Evolutionary conservation across 2,329 filamentous ascomycete genomes (phyloP), one percentile per base, ranked within the genome.

Genomic region (Fusarium napiforme): DNA sequence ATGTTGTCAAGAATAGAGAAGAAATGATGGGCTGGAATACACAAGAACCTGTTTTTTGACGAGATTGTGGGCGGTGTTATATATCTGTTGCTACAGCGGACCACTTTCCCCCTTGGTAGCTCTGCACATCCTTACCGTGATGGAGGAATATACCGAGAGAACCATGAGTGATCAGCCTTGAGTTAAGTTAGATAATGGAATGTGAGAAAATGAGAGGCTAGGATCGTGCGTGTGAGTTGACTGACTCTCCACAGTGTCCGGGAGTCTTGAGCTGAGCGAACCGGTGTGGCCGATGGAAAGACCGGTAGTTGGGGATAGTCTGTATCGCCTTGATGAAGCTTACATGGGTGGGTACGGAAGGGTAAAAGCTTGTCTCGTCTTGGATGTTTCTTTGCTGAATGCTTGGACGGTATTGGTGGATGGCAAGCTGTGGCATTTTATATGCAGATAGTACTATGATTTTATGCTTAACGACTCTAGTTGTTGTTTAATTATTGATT

Each of bases 71-170:
- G 50, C 47, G 15, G 43, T 68, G 34, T 55, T 67, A 74, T 72
- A 70, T 71, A 71, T 42, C 49, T 50, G 8, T 66, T 64, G 58
- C 32, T 23, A 23, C 42, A 40, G 39, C 28, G 40, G 46, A 23
- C 56, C 55, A 56, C 61, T 34, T 53, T 23, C 40, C 59, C 53
- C 58, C 40, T 52, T 69, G 64, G 37, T 67, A 67, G 50, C 45
- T 45, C 63, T 45, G 69, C 62, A 71, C 58, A 71, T 71, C 70
- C 26, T 69, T 69, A 58, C 67, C 30, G 34, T 28, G 47, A 45
- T 37, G 34, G 37, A 63, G 50, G 40, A 68, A 36, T 45, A 34
- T 50, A 45, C 66, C 67, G 66, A 34, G 45, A 39, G 49, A 53
- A 30, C 67, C 65, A 40, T 70, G 66, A 49, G 55, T 56, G 45